These are phyloP conservation scores for Cytospora leucostoma DNA, from an alignment of 2,329 filamentous ascomycete genomes.

Conservation along the genomic window DNA sequence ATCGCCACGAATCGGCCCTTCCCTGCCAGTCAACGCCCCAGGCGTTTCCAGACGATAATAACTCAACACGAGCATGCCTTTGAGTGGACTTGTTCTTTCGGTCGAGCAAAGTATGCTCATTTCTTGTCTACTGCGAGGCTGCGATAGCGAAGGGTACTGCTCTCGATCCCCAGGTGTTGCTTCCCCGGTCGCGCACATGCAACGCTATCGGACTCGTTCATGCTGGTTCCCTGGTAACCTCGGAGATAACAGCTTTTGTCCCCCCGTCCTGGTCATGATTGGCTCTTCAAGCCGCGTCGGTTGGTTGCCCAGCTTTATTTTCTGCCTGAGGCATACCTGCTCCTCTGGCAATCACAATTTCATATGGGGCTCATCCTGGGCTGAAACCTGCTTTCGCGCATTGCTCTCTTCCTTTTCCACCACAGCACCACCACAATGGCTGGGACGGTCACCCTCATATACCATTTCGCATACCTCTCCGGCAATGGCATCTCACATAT, in stretches of 20 bases:
- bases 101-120: too few species aligned
- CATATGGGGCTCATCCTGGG: conserved; percentile 10
- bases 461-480: neutral
- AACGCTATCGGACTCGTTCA: conserved; percentile 25
- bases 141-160: neutral
- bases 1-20: conserved; percentile 20
- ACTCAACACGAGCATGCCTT: neutral
- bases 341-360: conserved; percentile 27
- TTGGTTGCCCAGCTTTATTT: conserved; percentile 15
- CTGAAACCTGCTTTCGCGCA: conserved; percentile 8
- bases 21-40: neutral
- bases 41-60: neutral
- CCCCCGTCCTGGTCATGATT: conserved; percentile 18
- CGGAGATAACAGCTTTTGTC: conserved; percentile 25
- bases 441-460: neutral
- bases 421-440: neutral
- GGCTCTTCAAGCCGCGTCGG: conserved; percentile 12
- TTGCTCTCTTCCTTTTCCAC: conserved; percentile 10
- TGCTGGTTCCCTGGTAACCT: conserved; percentile 19
- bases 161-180: neutral
- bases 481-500: conserved; percentile 4
- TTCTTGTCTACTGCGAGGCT: neutral
- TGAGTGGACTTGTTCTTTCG: too few species aligned
- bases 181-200: conserved; percentile 2
- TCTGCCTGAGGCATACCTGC: conserved; percentile 22